Evolutionary conservation across 768 basidiomycete genomes (phyloP), one percentile per base, ranked within the genome.

Genomic region (Lactarius hengduanensis): DNA sequence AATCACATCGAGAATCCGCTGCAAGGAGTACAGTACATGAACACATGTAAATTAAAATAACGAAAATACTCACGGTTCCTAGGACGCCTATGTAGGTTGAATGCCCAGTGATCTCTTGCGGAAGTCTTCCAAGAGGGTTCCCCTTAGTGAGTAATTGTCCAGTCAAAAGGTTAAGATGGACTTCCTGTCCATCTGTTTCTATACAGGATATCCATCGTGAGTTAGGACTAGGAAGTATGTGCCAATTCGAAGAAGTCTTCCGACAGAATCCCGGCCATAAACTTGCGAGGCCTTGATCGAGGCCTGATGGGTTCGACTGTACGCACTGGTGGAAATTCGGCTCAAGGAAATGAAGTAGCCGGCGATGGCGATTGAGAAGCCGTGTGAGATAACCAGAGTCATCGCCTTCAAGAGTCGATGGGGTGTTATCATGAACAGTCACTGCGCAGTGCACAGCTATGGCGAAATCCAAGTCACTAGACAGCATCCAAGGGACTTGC

Each of bases 371-470:
- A 60, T 34, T 32, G 30, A 60, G 43, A 11, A 60, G n/a, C 32
- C 59, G 53, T 11, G 22, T 6, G 38, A 57, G 41, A 56, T n/a
- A n/a, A n/a, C 32, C 41, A 4, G 59, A 50, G 8, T 6, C 22
- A 11, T 56, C 45, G 18, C 22, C 59, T 38, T 15, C 30, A 10
- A 61, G n/a, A 16, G 34, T 15, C 22, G 40, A 13, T 10, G 59
- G 59, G 11, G 64, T 45, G 41, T 61, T 47, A 20, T 61, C 55
- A 45, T 57, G 47, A 15, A 57, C 54, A 4, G 57, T 65, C 30
- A 62, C 64, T 30, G 67, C 60, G 47, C 64, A 57, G 15, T 62
- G 64, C 7, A 66, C 32, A 8, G 65, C 60, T 16, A 66, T 57
- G 6, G 60, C 45, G 13, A 61, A 40, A 18, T 61, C 65, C 8